Conservation (phyloP, 768 basidiomycete species). For the Agrocybe pediades region DNA sequence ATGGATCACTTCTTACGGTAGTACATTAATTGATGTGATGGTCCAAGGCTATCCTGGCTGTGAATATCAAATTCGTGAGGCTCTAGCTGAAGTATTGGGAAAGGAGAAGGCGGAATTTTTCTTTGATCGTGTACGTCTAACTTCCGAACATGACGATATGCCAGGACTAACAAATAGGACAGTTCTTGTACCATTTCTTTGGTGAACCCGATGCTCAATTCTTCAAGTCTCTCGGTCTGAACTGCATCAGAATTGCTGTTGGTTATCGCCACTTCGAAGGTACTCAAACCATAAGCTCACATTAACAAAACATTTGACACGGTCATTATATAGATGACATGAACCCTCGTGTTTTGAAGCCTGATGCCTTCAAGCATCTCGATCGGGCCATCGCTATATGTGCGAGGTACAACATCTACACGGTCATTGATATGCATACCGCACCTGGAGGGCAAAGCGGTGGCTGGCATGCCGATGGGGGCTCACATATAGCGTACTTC, state of each 20-base stretch:
- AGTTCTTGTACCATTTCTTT: constrained; percentile 87
- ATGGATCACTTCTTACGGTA: not conserved
- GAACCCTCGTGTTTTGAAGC: constrained; percentile 79
- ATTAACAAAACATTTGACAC: not conserved
- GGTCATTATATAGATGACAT: constrained; percentile 51
- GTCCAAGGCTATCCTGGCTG: constrained; percentile 74
- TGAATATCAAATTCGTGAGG: constrained; percentile 75
- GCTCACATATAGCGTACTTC: constrained; percentile 67
- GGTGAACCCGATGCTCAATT: constrained; percentile 70
- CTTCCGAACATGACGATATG: too few species aligned
- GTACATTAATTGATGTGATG: not conserved
- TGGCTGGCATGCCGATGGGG: constrained; percentile 82
- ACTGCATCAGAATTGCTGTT: constrained; percentile 75
- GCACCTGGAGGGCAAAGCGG: constrained; percentile 74
- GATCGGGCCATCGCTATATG: constrained; percentile 77
- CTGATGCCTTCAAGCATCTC: constrained; percentile 79
- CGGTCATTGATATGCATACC: constrained; percentile 81
- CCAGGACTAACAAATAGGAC: not conserved
- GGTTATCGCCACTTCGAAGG: constrained; percentile 76
- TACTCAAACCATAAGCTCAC: constrained; percentile 9
- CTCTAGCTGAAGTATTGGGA: constrained; percentile 65
- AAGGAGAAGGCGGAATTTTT: constrained; percentile 70
- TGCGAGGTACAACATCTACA: constrained; percentile 72
- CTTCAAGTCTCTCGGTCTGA: constrained; percentile 77
- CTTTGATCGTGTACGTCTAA: constrained; percentile 77